Conservation (phyloP, 1,284 basidiomycete genomes). For the Fomes fomentarius region DNA sequence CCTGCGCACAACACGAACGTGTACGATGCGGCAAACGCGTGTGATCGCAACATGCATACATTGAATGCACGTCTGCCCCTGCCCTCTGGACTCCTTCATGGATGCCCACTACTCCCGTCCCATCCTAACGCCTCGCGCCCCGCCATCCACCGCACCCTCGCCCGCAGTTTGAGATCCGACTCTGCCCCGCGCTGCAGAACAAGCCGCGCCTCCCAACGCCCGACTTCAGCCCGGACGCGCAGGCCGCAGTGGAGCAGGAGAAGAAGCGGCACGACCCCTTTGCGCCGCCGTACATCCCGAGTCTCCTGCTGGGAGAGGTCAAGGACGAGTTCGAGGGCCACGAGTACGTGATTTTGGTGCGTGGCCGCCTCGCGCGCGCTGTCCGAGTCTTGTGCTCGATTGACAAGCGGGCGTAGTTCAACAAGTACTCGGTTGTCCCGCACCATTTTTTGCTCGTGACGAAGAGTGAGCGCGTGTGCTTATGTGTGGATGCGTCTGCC, state of each 20-base stretch:
- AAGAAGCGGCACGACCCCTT: constrained; percentile 67
- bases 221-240: constrained; percentile 40
- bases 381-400: not conserved
- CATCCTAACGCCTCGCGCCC: not conserved
- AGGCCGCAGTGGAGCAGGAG: constrained; percentile 32
- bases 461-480: constrained; percentile 53
- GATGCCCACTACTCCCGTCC: not conserved
- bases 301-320: constrained; percentile 75
- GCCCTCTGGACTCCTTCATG: not conserved
- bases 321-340: constrained; percentile 61
- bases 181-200: constrained; percentile 81
- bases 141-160: not conserved
- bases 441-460: constrained; percentile 83
- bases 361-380: constrained; percentile 31
- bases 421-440: constrained; percentile 84
- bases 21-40: no score
- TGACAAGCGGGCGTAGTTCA: constrained; percentile 73
- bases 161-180: constrained; percentile 75
- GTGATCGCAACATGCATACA: no score
- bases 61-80: no score
- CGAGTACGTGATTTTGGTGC: constrained; percentile 77
- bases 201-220: constrained; percentile 62
- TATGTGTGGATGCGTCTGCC: constrained; percentile 7
- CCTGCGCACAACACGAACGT: no score
- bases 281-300: constrained; percentile 76